phyloP scores from a whole-genome alignment of 441 rosid species.

The Gossypium gossypioides region DNA sequence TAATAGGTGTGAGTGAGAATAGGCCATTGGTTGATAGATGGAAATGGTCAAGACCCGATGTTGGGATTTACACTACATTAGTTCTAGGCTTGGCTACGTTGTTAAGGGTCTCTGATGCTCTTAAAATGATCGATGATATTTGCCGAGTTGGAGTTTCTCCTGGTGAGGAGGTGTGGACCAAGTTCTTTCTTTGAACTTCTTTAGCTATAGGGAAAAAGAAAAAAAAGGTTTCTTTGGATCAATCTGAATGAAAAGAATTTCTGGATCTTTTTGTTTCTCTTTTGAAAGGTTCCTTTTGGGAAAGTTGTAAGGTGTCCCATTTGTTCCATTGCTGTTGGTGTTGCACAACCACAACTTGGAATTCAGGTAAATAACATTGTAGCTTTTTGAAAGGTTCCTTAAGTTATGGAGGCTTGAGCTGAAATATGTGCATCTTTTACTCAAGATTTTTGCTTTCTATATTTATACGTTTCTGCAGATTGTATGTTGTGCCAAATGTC shows the following conservation, averaged over 20 bases:
- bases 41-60: slow-evolving; percentile 93
- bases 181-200: neutral
- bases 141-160: slow-evolving; percentile 81
- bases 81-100: slow-evolving; percentile 64
- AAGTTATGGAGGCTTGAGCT: neutral
- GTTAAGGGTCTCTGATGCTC: slow-evolving; percentile 75
- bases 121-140: slow-evolving; percentile 55
- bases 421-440: neutral
- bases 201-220: neutral
- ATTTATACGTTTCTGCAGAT: slow-evolving; percentile 35
- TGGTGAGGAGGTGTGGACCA: slow-evolving; percentile 52
- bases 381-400: neutral
- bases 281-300: slow-evolving; percentile 76
- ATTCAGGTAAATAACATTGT: slow-evolving; percentile 43
- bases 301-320: slow-evolving; percentile 83
- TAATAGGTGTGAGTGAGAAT: slow-evolving; percentile 43
- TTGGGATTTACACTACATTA: slow-evolving; percentile 43
- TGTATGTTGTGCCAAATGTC: slow-evolving; percentile 73
- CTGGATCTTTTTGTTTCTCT: neutral
- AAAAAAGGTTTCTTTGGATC: neutral
- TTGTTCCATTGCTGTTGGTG: slow-evolving; percentile 68
- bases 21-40: slow-evolving; percentile 43
- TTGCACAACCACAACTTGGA: slow-evolving; percentile 85
- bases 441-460: neutral
- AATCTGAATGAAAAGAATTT: neutral